These are phyloP conservation scores for Mimosa bimucronata DNA, from an alignment of 306 rosid species.

Conservation along the genomic window DNA sequence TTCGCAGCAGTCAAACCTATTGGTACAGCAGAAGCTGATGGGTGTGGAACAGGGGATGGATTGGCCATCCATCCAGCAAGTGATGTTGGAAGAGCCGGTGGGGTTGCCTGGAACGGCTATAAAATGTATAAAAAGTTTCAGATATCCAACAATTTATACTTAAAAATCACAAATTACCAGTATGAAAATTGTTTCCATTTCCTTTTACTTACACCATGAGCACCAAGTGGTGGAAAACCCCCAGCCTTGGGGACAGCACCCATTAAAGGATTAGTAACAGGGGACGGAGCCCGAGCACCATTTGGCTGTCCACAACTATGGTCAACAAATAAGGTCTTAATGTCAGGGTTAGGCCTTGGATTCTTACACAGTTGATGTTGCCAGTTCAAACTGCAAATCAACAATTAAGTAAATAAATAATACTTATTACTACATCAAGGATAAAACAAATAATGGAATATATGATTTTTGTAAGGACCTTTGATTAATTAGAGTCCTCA, in stretches of 20 bases:
- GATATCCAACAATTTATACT: slow-evolving; percentile 24
- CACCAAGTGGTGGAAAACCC: slow-evolving; percentile 86
- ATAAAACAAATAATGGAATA: slow-evolving; percentile 20
- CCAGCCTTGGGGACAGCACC: slow-evolving; percentile 92
- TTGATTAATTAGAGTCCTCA: slow-evolving; percentile 96
- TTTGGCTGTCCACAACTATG: slow-evolving; percentile 98
- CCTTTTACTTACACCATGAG: slow-evolving; percentile 88
- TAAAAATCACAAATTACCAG: slow-evolving; percentile 6
- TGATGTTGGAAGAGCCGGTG: slow-evolving; percentile 83
- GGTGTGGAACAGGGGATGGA: slow-evolving; percentile 90
- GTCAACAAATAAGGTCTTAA: slow-evolving; percentile 96
- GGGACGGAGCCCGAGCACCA: slow-evolving; percentile 99
- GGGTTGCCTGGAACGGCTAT: slow-evolving; percentile 95
- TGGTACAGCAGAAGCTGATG: slow-evolving; percentile 93
- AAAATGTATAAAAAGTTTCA: slow-evolving; percentile 44
- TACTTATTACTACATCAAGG: slow-evolving; percentile 12
- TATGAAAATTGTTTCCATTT: slow-evolving; percentile 6
- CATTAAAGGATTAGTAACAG: slow-evolving; percentile 97
- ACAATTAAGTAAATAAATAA: slow-evolving; percentile 21
- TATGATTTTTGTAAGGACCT: slow-evolving; percentile 57
- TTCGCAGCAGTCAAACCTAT: slow-evolving; percentile 74
- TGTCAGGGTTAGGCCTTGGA: slow-evolving; percentile 97
- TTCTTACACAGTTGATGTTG: slow-evolving; percentile 99
- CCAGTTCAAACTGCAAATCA: slow-evolving; percentile 90
- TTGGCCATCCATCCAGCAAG: slow-evolving; percentile 99